These are phyloP conservation scores for Xylaria sp. DNA, from an alignment of 2,329 filamentous ascomycete species.

Conservation along the genomic window DNA sequence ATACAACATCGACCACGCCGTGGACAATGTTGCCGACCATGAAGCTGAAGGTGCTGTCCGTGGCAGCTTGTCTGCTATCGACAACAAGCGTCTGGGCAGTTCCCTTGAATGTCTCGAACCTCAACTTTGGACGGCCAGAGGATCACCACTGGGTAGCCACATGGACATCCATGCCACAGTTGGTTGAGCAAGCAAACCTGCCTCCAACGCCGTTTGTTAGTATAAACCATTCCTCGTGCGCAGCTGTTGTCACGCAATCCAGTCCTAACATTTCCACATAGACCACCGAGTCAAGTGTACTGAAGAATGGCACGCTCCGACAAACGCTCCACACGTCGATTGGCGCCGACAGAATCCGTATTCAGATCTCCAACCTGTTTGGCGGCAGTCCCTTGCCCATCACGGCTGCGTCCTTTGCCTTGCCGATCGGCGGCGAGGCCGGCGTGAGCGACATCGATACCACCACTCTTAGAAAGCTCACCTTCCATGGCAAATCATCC, in stretches of 20 bases:
- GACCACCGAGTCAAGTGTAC: constrained; percentile 40
- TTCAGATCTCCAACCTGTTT: constrained; percentile 62
- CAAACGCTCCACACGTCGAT: constrained; percentile 60
- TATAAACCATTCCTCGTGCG: constrained; percentile 5
- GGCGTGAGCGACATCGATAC: constrained; percentile 50
- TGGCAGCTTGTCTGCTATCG: constrained; percentile 23
- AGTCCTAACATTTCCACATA: constrained; percentile 21
- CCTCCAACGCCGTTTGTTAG: constrained; percentile 55
- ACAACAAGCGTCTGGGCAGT: constrained; percentile 11
- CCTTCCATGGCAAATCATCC: constrained; percentile 50
- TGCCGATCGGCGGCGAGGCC: constrained; percentile 48
- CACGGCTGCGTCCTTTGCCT: constrained; percentile 52
- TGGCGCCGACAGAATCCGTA: constrained; percentile 50
- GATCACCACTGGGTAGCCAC: constrained; percentile 55
- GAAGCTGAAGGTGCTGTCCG: constrained; percentile 16
- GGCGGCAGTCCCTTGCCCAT: constrained; percentile 56
- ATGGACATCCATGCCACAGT: constrained; percentile 62
- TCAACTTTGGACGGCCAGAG: constrained; percentile 26
- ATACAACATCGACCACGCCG: background rate
- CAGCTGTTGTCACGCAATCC: background rate
- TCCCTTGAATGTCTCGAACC: constrained; percentile 11
- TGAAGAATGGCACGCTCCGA: constrained; percentile 58
- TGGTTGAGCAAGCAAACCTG: constrained; percentile 57
- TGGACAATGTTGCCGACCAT: constrained; percentile 5
- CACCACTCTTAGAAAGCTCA: constrained; percentile 47